Base-by-base conservation (phyloP, 108 stramenopile genomes). In the Epipyxis sp. region DNA sequence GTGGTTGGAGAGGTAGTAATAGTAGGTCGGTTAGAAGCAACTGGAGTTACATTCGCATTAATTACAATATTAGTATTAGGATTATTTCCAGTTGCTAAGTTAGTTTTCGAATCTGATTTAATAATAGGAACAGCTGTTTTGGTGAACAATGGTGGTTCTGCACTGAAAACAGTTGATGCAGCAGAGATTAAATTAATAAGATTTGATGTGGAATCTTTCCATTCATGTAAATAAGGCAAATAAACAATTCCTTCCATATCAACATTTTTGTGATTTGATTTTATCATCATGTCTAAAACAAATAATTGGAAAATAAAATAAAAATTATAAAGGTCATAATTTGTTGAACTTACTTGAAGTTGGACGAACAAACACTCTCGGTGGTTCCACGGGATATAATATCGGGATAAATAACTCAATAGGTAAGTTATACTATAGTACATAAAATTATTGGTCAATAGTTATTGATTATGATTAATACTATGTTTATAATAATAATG, bases 71-170 rank as follows among this genome's bases (percentile, higher is more conserved):
- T n/a, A n/a, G n/a, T n/a, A n/a, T n/a, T n/a, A n/a, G n/a, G n/a
- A n/a, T n/a, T n/a, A n/a, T n/a, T n/a, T n/a, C n/a, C n/a, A n/a
- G n/a, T n/a, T n/a, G n/a, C n/a, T 25, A 57, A 20, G 54, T 57
- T 57, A 57, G 25, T 25, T 25, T 16, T 25, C 54, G 61, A 29
- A 37, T 16, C 6, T 10, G 61, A 6, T 6, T 29, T 16, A 65
- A 65, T 32, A 13, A 32, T 29, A 29, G 13, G 30, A 10, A 37
- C 61, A 37, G 61, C 57, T 16, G 57, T n/a, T 59, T 81, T 89
- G 57, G 93, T 84, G 84, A 91, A 97, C 54, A 95, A 91, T 10
- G 97, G 97, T 6, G 97, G 97, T 62, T 97, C 94, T 35, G 82
- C 85, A 1, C 92, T 91, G 82, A 98, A 98, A 45, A 96, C 89